These are phyloP conservation scores for Thinopyrum elongatum DNA, from an alignment of 176 grass and related monocot genomes.

Conservation along the genomic window DNA sequence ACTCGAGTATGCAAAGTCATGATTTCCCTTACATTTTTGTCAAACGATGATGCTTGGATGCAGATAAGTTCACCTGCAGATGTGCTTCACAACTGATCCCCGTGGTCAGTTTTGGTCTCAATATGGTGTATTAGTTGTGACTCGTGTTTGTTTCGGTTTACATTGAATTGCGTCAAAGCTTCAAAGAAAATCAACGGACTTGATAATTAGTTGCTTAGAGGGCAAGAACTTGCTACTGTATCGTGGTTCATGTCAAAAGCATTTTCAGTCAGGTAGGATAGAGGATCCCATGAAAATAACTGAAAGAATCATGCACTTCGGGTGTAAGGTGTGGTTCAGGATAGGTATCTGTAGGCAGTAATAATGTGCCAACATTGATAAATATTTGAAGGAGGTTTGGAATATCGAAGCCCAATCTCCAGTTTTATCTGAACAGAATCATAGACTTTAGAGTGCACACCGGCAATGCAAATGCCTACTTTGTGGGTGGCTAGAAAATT, in stretches of 20 bases:
- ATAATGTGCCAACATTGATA: not conserved
- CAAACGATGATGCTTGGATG: not conserved
- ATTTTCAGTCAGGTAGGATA: not conserved
- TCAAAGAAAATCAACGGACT: not conserved
- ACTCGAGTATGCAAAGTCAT: not conserved
- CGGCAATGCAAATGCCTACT: not conserved
- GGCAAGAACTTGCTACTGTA: not conserved
- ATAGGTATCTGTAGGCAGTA: not conserved
- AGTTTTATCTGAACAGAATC: not conserved
- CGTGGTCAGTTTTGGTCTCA: not conserved
- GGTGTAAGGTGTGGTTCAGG: not conserved
- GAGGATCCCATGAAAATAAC: not conserved
- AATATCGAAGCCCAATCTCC: not conserved
- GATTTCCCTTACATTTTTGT: not conserved
- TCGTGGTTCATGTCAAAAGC: not conserved
- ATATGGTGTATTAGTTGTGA: not conserved
- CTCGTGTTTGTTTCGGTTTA: not conserved
- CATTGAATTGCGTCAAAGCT: not conserved
- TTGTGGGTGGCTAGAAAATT: not conserved
- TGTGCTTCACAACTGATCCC: not conserved
- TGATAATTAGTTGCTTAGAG: not conserved
- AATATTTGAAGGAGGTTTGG: not conserved
- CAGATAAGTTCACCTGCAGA: not conserved
- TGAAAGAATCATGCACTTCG: slow-evolving; percentile 6
- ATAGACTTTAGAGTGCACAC: not conserved